A percentile compares a stretch with the other conserved stretches of the same genome.
These are phyloP conservation scores for Afroboletus lepidellus DNA, from an alignment of 1,284 basidiomycete genomes.

Conservation along the genomic window DNA sequence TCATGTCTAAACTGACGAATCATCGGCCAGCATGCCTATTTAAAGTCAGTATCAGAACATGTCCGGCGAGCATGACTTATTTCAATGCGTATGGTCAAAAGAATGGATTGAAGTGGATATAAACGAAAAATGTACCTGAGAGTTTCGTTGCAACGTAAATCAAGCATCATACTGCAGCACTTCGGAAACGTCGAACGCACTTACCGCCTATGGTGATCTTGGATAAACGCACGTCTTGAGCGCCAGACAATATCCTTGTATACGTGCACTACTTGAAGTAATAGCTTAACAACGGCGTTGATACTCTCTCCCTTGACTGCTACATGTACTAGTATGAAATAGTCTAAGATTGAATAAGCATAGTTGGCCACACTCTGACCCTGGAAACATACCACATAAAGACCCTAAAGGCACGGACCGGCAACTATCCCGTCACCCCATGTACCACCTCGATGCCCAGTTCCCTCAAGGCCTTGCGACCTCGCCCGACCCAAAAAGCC, in stretches of 20 bases:
- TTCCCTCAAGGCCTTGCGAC: conserved; percentile 45
- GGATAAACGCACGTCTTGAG: not conserved
- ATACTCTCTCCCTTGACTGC: not conserved
- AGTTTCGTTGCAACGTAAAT: too few relatives aligned
- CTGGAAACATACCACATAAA: not conserved
- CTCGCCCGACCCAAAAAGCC: conserved; percentile 51
- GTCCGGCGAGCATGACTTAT: too few relatives aligned
- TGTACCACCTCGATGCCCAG: conserved; percentile 50
- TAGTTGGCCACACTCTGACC: not conserved
- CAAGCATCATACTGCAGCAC: too few relatives aligned
- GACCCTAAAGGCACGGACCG: not conserved
- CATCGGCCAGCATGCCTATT: too few relatives aligned
- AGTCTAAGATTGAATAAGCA: too few relatives aligned
- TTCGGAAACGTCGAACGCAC: not conserved
- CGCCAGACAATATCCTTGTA: not conserved
- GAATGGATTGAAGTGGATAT: too few relatives aligned
- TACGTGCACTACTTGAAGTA: too few relatives aligned
- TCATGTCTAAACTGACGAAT: too few relatives aligned
- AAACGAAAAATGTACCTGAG: too few relatives aligned
- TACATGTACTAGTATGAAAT: not conserved
- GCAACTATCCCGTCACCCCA: conserved; percentile 33
- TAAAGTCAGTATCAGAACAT: too few relatives aligned
- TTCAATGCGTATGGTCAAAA: too few relatives aligned
- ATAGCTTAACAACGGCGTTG: too few relatives aligned
- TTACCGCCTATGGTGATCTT: not conserved